Evolutionary conservation across 192 early-diverging fungal species (phyloP).

Genomic region (Podila clonocystis): DNA sequence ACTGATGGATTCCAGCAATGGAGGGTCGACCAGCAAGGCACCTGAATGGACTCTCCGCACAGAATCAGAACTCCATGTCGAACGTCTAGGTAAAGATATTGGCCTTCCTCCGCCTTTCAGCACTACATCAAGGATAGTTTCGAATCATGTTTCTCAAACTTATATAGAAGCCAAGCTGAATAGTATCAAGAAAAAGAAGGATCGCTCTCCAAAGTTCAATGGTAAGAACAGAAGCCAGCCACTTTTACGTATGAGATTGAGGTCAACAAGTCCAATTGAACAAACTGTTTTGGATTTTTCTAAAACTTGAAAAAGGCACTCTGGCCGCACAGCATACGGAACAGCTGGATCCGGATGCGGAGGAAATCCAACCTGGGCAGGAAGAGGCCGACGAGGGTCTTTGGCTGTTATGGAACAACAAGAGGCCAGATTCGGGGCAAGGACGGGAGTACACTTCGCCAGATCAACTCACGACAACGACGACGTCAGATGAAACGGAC

Average conservation of each 20-base stretch:
- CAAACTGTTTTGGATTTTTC: neutral
- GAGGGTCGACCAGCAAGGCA: constrained; percentile 2
- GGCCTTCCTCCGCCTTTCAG: neutral
- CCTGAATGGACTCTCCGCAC: constrained; percentile 36
- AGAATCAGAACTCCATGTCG: constrained; percentile 47
- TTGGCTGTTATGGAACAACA: constrained; percentile 38
- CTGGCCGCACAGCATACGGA: neutral
- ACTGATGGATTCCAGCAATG: neutral
- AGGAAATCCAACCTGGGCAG: constrained; percentile 34
- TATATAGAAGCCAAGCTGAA: constrained; percentile 32
- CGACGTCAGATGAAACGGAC: neutral
- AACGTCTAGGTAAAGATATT: constrained; percentile 33
- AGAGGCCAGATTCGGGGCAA: neutral
- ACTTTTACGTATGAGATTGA: too few relatives aligned
- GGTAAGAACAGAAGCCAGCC: neutral
- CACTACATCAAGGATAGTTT: neutral
- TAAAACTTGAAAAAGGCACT: neutral
- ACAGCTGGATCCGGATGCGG: constrained; percentile 20
- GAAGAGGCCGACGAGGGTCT: constrained; percentile 46
- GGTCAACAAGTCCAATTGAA: too few relatives aligned
- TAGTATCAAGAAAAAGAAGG: constrained; percentile 20
- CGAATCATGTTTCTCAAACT: neutral
- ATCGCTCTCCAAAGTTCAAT: neutral
- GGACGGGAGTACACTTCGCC: neutral
- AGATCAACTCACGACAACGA: neutral